Percentiles rank a stretch among this genome's conserved stretches.
phyloP scores from a whole-genome alignment of 441 rosid genomes.

The Syzygium syzygioides region DNA sequence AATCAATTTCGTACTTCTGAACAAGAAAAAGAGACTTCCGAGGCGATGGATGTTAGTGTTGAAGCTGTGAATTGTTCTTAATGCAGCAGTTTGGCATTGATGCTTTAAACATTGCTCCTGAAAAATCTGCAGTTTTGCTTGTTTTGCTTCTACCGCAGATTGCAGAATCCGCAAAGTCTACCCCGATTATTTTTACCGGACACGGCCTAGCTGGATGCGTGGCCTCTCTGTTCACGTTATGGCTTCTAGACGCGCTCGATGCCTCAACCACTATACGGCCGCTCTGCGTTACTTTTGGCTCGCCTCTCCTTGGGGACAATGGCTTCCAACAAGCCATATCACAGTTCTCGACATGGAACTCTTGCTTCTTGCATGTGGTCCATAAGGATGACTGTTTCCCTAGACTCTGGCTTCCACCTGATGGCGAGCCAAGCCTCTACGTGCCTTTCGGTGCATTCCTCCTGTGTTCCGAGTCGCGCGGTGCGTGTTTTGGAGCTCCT shows the following conservation, averaged over 20 bases:
- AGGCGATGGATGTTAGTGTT: neutral
- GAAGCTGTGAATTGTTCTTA: neutral
- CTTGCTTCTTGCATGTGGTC: constrained; percentile 64
- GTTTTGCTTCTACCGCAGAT: neutral
- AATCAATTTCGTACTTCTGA: no score
- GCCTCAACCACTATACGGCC: constrained; percentile 21
- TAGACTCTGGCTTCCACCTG: neutral
- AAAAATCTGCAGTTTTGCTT: neutral
- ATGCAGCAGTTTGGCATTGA: neutral
- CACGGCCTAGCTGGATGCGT: constrained; percentile 52
- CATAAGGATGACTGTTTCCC: constrained; percentile 29
- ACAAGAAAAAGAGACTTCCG: no score
- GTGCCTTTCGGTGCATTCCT: constrained; percentile 62
- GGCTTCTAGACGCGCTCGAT: constrained; percentile 45
- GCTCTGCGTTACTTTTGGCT: constrained; percentile 67
- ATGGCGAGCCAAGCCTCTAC: constrained; percentile 8
- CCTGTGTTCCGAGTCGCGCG: constrained; percentile 32
- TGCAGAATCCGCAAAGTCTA: neutral
- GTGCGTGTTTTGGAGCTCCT: constrained; percentile 38
- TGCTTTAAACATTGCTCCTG: neutral
- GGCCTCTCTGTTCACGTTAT: constrained; percentile 65
- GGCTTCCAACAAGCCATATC: constrained; percentile 34
- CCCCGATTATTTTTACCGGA: constrained; percentile 45
- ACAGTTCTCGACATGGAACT: constrained; percentile 29
- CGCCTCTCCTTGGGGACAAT: constrained; percentile 48